phyloP scores from a whole-genome alignment of 768 basidiomycete species.

The Tylopilus plumbeoviolaceoides region DNA sequence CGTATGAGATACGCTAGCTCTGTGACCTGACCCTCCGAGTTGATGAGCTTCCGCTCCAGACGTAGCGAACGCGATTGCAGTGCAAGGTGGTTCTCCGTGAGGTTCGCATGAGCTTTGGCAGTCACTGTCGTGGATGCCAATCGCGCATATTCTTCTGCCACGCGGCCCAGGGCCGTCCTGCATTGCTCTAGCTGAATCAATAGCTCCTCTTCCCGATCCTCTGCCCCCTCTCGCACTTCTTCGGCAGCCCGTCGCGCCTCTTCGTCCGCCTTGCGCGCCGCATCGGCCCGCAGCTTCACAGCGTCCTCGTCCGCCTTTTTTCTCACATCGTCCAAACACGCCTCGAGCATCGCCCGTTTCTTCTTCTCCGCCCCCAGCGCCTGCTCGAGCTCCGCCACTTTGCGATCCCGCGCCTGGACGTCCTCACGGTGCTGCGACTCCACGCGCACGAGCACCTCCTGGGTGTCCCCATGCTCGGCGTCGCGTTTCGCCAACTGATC shows the following conservation, averaged over 20 bases:
- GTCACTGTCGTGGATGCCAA: slow-evolving; percentile 45
- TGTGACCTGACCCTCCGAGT: slow-evolving; percentile 61
- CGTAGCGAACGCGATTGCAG: slow-evolving; percentile 45
- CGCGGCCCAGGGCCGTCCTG: slow-evolving; percentile 40
- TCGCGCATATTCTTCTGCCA: slow-evolving; percentile 52
- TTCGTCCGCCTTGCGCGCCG: slow-evolving; percentile 33
- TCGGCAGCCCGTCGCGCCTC: slow-evolving; percentile 32
- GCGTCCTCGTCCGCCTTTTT: slow-evolving; percentile 41
- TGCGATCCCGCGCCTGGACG: slow-evolving; percentile 47
- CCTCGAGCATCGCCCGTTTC: slow-evolving; percentile 46
- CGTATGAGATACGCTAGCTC: slow-evolving; percentile 64
- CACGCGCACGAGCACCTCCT: slow-evolving; percentile 43
- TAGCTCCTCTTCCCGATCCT: slow-evolving; percentile 42
- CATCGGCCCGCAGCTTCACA: slow-evolving; percentile 30
- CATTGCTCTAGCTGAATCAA: slow-evolving; percentile 50
- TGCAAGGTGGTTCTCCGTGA: slow-evolving; percentile 39
- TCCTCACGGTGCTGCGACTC: slow-evolving; percentile 57
- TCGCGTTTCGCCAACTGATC: slow-evolving; percentile 49
- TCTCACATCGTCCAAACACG: slow-evolving; percentile 39
- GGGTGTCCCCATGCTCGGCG: slow-evolving; percentile 47
- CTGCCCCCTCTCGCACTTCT: slow-evolving; percentile 29
- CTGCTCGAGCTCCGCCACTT: slow-evolving; percentile 56
- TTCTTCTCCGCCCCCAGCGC: slow-evolving; percentile 45
- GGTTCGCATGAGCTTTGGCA: slow-evolving; percentile 30
- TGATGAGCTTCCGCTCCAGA: slow-evolving; percentile 64